Conservation (phyloP, 805 yeast genomes). For the Nakazawaea ambrosiae region DNA sequence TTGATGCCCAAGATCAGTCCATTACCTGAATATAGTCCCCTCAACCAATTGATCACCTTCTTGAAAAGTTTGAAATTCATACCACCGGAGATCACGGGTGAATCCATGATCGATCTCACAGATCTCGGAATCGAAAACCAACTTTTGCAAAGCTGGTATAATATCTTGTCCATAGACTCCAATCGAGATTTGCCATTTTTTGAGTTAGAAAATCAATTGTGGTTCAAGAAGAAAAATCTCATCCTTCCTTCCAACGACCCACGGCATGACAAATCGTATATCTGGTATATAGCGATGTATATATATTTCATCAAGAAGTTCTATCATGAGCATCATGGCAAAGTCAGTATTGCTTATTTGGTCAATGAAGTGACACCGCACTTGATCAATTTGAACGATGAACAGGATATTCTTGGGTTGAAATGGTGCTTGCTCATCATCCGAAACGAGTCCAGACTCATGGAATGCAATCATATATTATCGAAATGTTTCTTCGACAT, state of each 20-base stretch:
- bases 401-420: constrained; percentile 1
- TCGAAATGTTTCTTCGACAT: background rate
- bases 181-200: constrained; percentile 3
- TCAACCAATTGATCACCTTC: background rate
- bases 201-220: constrained; percentile 6
- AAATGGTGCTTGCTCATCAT: constrained; percentile 7
- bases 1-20: background rate
- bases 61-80: constrained; percentile 5
- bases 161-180: constrained; percentile 1
- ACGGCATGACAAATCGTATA: constrained; percentile 2
- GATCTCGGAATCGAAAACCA: constrained; percentile 1
- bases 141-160: constrained; percentile 2
- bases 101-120: background rate
- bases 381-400: background rate
- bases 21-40: background rate
- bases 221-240: constrained; percentile 5
- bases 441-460: background rate
- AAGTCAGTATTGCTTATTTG: constrained; percentile 5
- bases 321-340: constrained; percentile 1
- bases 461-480: background rate
- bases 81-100: background rate
- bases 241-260: background rate
- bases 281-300: constrained; percentile 8
- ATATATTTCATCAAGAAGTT: constrained; percentile 9
- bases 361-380: constrained; percentile 7